Evolutionary conservation across 148 eudicot species (phyloP).

Genomic region (Fagopyrum homotropicum): DNA sequence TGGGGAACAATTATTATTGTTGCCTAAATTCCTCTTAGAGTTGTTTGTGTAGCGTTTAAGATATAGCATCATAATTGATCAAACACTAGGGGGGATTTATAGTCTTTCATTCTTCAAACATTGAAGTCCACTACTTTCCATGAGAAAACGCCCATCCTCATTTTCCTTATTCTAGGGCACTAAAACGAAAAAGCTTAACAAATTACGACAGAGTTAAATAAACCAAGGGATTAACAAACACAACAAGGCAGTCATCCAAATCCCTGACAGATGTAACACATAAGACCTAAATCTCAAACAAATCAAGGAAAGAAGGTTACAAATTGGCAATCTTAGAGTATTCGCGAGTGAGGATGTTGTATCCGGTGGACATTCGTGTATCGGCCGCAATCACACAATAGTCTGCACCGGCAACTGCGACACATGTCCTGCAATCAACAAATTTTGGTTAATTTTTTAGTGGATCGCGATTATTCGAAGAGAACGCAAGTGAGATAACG

Average conservation of each 20-base stretch:
- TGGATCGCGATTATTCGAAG: constrained; percentile 5
- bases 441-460: neutral
- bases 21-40: too few species aligned
- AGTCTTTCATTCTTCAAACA: too few species aligned
- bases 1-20: too few species aligned
- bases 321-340: constrained; percentile 80
- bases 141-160: too few species aligned
- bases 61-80: too few species aligned
- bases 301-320: constrained; percentile 29
- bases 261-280: neutral
- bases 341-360: constrained; percentile 87
- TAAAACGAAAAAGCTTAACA: too few species aligned
- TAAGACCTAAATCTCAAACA: neutral
- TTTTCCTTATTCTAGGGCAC: too few species aligned
- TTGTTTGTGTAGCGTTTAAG: too few species aligned
- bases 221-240: neutral
- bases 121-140: too few species aligned
- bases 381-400: constrained; percentile 93
- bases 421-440: constrained; percentile 47
- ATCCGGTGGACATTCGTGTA: constrained; percentile 93
- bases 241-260: neutral
- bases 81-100: too few species aligned
- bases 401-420: constrained; percentile 74
- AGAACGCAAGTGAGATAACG: neutral
- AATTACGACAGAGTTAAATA: too few species aligned